phyloP scores from a whole-genome alignment of 305 asterid genomes.

The Galium porrigens region DNA sequence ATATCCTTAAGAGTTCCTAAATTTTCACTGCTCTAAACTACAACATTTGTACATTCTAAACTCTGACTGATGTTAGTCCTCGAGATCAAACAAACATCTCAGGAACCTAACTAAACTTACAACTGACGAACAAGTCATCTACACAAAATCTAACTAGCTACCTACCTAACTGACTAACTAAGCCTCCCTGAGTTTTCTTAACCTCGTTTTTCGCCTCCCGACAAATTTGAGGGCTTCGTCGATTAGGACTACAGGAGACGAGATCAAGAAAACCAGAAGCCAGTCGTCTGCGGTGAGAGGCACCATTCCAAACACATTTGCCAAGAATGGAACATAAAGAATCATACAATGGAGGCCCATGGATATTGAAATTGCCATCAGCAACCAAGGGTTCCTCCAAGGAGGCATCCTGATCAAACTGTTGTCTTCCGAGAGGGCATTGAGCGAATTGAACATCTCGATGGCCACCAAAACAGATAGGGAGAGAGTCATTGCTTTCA shows the following conservation, averaged over 20 bases:
- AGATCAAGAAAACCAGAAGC: constrained; percentile 51
- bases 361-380: constrained; percentile 64
- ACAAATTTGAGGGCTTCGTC: constrained; percentile 66
- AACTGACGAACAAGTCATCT: neutral
- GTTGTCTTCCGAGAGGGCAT: constrained; percentile 81
- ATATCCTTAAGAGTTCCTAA: neutral
- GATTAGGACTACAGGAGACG: constrained; percentile 60
- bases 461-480: constrained; percentile 78
- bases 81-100: neutral
- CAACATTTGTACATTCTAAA: constrained; percentile 2
- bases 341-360: constrained; percentile 58
- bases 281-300: constrained; percentile 61
- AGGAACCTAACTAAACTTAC: constrained; percentile 1
- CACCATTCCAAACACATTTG: constrained; percentile 60
- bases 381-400: constrained; percentile 85
- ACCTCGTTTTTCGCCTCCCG: constrained; percentile 47
- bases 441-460: constrained; percentile 80
- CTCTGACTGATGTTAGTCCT: constrained; percentile 7
- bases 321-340: constrained; percentile 61
- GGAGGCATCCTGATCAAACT: constrained; percentile 83
- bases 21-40: neutral
- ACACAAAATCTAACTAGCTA: neutral
- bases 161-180: constrained; percentile 8
- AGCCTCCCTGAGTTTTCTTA: constrained; percentile 36
- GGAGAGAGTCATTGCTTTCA: constrained; percentile 74